Evolutionary conservation across 208 protist genomes (phyloP), one percentile per base, ranked within the genome.

Genomic region (Porcisia deanei): DNA sequence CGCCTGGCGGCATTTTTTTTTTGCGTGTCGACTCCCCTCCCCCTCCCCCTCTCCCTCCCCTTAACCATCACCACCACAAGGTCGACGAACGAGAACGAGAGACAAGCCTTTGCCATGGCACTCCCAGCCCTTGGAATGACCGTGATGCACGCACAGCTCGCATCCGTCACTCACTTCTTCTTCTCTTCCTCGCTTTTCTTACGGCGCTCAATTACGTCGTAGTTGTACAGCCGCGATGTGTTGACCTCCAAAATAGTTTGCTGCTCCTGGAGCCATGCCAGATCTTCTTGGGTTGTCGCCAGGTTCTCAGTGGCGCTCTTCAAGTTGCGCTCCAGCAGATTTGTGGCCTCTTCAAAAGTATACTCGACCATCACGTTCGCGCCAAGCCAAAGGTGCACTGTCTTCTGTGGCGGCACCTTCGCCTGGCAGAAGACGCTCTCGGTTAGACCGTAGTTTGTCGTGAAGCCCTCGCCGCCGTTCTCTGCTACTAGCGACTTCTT

Each of bases 341-440:
- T 79, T 47, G 85, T 83, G 3, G 98, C 98, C 83, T 99, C 98
- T 10, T 99, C 98, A 75, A 97, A 96, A 18, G 94, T 92, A 86
- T 98, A 99, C 90, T 99, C 98, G 37, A 99, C 95, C 96, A 99
- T 99, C 16, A 99, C 96, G 79, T 99, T 99, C 7, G 97, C 98
- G 18, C 98, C 97, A 22, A 99, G 89, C 96, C 96, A 99, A 5
- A 99, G 78, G 76, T 96, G 96, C 39, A 98, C 92, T 9, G 92
- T 96, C 67, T 95, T 75, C 83, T 96, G 92, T 22, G 91, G 85
- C 20, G 66, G 74, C 49, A 98, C 89, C 47, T 91, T 77, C 5
- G 94, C 95, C 75, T 97, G 84, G 64, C 85, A 93, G 81, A 97
- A 98, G 52, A 98, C 85, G 73, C 86, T 91, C 63, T 98, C 96